These are phyloP conservation scores for Cicer pinnatifidum DNA, from an alignment of 306 rosid species.

Conservation along the genomic window DNA sequence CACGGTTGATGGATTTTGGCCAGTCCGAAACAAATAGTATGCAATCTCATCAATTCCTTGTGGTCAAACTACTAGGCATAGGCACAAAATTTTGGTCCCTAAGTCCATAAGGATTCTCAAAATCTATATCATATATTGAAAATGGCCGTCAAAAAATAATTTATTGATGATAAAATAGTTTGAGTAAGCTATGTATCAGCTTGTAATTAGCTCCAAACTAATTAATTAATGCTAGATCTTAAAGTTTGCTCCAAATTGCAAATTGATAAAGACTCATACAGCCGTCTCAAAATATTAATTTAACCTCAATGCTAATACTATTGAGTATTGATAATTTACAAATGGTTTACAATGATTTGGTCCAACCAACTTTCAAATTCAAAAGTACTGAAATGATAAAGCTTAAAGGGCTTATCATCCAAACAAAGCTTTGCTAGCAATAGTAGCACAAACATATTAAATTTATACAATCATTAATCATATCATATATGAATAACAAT, in stretches of 20 bases:
- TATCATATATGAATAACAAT: constrained; percentile 7
- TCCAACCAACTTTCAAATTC: constrained; percentile 65
- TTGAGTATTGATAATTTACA: constrained; percentile 28
- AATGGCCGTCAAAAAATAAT: neutral
- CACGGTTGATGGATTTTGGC: too few species aligned
- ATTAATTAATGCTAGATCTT: constrained; percentile 11
- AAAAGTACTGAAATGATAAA: constrained; percentile 48
- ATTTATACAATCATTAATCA: constrained; percentile 32
- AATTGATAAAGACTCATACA: constrained; percentile 39
- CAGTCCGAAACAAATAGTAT: neutral
- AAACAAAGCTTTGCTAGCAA: constrained; percentile 46
- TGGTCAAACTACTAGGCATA: constrained; percentile 43
- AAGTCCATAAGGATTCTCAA: constrained; percentile 42
- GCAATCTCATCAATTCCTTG: constrained; percentile 20
- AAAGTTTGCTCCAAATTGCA: constrained; percentile 36
- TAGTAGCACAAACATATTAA: constrained; percentile 42
- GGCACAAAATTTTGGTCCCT: constrained; percentile 6
- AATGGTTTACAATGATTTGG: constrained; percentile 54
- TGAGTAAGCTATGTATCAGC: constrained; percentile 25
- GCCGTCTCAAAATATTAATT: constrained; percentile 48
- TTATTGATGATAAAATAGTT: constrained; percentile 34
- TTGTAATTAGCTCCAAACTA: constrained; percentile 41
- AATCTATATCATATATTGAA: constrained; percentile 3
- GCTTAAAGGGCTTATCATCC: constrained; percentile 39
- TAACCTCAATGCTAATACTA: constrained; percentile 39